Evolutionary conservation across 129 eudicot species (phyloP).

Genomic region (Tanacetum coccineum): DNA sequence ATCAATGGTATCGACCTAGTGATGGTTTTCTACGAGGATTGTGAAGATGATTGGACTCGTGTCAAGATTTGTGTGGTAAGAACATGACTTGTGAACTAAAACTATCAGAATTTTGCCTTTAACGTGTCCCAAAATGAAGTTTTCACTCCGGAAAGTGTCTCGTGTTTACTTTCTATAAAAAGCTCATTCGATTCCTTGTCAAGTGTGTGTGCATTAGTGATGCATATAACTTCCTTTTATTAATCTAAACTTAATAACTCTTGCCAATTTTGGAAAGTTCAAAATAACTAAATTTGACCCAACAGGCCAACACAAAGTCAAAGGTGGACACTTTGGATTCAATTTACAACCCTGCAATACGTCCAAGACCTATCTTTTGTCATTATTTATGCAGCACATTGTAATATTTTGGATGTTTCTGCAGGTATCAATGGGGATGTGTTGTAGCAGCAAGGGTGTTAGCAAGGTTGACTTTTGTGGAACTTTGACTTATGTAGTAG

Average conservation of each 20-base stretch:
- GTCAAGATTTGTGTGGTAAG: constrained; percentile 22
- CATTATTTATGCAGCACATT: background rate
- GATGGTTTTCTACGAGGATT: constrained; percentile 34
- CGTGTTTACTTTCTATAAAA: background rate
- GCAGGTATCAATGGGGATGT: constrained; percentile 21
- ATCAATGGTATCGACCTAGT: constrained; percentile 21
- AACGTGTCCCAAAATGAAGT: background rate
- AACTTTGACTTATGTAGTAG: constrained; percentile 20
- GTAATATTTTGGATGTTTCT: constrained; percentile 10
- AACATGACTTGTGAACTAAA: background rate
- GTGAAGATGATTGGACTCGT: constrained; percentile 14
- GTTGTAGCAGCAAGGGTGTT: constrained; percentile 16
- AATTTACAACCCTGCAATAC: no score
- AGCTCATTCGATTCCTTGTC: background rate
- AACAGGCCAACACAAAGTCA: constrained; percentile 17
- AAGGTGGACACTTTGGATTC: background rate
- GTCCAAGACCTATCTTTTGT: no score
- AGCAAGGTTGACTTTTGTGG: background rate
- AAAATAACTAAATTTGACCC: background rate
- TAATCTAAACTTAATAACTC: background rate
- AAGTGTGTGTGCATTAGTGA: background rate
- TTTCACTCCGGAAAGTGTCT: background rate
- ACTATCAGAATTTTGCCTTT: background rate
- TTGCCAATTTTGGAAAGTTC: background rate
- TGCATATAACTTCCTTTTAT: no score